Evolutionary conservation across 1,139 yeast genomes (phyloP).

Genomic region (Taiozyma sp.): DNA sequence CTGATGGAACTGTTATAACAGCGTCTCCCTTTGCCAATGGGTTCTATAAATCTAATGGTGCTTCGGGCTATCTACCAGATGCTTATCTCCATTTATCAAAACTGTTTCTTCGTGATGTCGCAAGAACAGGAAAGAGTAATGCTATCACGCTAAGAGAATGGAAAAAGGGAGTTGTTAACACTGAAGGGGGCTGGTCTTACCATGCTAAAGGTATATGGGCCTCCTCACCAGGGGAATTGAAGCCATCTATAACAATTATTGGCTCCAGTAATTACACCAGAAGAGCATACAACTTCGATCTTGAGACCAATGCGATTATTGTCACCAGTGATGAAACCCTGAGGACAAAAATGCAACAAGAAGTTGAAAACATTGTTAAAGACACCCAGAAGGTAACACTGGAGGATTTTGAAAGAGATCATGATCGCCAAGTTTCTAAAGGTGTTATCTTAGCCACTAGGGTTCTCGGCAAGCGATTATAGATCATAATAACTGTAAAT

Average conservation of each 20-base stretch:
- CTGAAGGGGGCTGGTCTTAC: conserved; percentile 90
- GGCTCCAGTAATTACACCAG: conserved; percentile 95
- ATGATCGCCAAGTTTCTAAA: conserved; percentile 53
- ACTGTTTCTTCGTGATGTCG: conserved; percentile 56
- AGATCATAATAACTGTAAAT: conserved; percentile 8
- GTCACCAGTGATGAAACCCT: conserved; percentile 65
- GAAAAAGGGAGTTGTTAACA: conserved; percentile 81
- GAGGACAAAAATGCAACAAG: conserved; percentile 53
- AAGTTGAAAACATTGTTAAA: conserved; percentile 55
- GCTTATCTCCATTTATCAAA: conserved; percentile 81
- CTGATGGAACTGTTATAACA: conserved; percentile 72
- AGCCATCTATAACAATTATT: conserved; percentile 72
- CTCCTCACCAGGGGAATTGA: conserved; percentile 40
- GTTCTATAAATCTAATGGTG: conserved; percentile 79
- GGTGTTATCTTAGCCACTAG: conserved; percentile 65
- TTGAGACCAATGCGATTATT: conserved; percentile 81
- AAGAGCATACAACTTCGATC: conserved; percentile 81
- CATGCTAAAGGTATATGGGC: conserved; percentile 99
- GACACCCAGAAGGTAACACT: conserved; percentile 49
- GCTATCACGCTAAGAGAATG: conserved; percentile 69
- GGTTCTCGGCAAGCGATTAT: conserved; percentile 62
- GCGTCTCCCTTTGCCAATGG: conserved; percentile 95
- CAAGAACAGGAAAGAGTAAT: conserved; percentile 38
- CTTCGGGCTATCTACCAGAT: conserved; percentile 78
- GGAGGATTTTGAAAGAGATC: conserved; percentile 51